These are phyloP conservation scores for Schwanniomyces etchellsii DNA, from an alignment of 1,139 yeast species.

Conservation along the genomic window DNA sequence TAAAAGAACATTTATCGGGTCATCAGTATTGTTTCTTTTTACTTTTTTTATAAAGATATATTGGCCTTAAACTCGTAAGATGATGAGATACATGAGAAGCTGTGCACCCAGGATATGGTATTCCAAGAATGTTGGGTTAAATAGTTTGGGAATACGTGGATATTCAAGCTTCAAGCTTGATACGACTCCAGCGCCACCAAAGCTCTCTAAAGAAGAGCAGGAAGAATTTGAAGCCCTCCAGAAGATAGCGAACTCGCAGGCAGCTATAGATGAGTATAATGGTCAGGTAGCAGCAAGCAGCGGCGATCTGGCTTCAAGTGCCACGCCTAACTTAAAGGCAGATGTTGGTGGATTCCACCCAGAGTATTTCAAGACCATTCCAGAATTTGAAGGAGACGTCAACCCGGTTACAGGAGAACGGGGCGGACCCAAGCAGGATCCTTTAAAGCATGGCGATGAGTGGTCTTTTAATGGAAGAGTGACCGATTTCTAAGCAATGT, in stretches of 20 bases:
- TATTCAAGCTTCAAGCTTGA: not conserved
- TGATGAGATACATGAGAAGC: no score
- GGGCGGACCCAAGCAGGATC: constrained; percentile 99
- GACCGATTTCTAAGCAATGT: constrained; percentile 76
- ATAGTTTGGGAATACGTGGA: no score
- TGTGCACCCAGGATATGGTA: no score
- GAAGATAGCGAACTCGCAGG: constrained; percentile 72
- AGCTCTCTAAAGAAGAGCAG: constrained; percentile 79
- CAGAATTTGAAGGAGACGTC: constrained; percentile 92
- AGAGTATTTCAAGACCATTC: constrained; percentile 68
- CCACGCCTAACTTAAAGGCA: constrained; percentile 33
- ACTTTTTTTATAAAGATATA: no score
- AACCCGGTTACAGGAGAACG: constrained; percentile 93
- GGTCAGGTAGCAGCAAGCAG: constrained; percentile 31
- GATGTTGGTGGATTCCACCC: constrained; percentile 68
- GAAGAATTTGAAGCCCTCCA: constrained; percentile 88
- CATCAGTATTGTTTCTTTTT: no score
- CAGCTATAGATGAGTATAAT: constrained; percentile 74
- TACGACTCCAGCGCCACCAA: constrained; percentile 63
- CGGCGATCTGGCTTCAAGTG: constrained; percentile 26
- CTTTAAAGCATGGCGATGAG: constrained; percentile 77
- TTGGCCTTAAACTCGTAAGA: no score
- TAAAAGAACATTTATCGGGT: no score
- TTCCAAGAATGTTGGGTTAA: no score
- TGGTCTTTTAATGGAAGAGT: constrained; percentile 95